A percentile compares a stretch with the other conserved stretches of the same genome.
Conservation (phyloP, 129 eudicot species). For the Cynara cardunculus region DNA sequence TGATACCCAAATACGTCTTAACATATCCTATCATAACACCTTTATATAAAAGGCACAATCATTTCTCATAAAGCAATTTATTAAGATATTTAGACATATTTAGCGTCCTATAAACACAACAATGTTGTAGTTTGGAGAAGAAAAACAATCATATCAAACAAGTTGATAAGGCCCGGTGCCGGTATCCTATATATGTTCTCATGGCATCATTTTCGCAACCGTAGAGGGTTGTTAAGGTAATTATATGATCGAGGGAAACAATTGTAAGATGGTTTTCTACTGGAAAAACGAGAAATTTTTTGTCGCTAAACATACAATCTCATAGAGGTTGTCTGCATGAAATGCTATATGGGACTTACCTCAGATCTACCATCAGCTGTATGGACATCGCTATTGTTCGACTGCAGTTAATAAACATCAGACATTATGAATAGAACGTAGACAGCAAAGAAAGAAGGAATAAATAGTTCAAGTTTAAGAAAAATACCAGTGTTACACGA, state of each 20-base stretch:
- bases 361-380: conserved; percentile 40
- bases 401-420: conserved; percentile 40
- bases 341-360: conserved; percentile 35
- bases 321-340: background rate
- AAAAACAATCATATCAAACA: too few relatives aligned
- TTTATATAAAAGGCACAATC: too few relatives aligned
- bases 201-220: background rate
- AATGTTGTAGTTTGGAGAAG: too few relatives aligned
- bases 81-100: too few relatives aligned
- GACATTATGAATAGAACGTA: background rate
- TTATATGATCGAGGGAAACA: background rate
- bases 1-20: too few relatives aligned
- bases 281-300: background rate
- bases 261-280: background rate
- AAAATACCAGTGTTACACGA: conserved; percentile 38
- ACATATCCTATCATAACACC: too few relatives aligned
- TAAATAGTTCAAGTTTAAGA: background rate
- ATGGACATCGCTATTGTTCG: conserved; percentile 17
- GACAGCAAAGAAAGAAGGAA: background rate
- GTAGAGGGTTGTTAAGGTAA: background rate
- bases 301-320: background rate
- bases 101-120: too few relatives aligned
- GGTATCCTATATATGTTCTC: too few relatives aligned
- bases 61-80: too few relatives aligned
- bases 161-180: too few relatives aligned